phyloP scores from a whole-genome alignment of 108 stramenopile genomes.

The Schizochytrium sp. region DNA sequence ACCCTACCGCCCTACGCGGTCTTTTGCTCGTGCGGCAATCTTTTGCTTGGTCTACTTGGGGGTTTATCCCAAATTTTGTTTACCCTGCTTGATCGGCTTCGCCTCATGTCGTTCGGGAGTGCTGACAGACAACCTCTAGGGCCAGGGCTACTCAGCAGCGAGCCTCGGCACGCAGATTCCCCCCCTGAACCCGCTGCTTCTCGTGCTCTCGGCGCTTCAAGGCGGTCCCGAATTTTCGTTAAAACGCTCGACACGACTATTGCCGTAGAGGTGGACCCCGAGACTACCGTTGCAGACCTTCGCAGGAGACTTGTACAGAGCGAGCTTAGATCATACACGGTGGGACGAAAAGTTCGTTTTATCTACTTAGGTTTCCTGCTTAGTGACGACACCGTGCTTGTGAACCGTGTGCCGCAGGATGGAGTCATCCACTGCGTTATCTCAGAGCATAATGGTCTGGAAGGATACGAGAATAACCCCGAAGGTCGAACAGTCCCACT shows the following conservation, averaged over 20 bases:
- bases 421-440: slow-evolving; percentile 53
- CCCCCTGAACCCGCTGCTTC: no score
- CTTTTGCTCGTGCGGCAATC: no score
- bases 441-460: background rate
- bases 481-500: slow-evolving; percentile 36
- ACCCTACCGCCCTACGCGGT: no score
- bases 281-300: slow-evolving; percentile 39
- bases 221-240: background rate
- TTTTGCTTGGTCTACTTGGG: no score
- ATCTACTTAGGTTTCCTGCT: slow-evolving; percentile 21
- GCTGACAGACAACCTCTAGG: no score
- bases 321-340: background rate
- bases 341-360: background rate
- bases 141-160: no score
- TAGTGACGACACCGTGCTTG: slow-evolving; percentile 11
- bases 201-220: no score
- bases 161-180: no score
- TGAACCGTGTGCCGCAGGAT: slow-evolving; percentile 18
- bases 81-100: no score
- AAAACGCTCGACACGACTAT: slow-evolving; percentile 52
- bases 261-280: background rate
- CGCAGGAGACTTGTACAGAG: background rate
- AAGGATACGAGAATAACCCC: slow-evolving; percentile 11
- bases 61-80: no score
- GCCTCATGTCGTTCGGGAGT: no score